Percentiles rank a stretch among this genome's conserved stretches.
Evolutionary conservation across 1,284 basidiomycete genomes (phyloP).

Genomic region (Ustilago bromivora): DNA sequence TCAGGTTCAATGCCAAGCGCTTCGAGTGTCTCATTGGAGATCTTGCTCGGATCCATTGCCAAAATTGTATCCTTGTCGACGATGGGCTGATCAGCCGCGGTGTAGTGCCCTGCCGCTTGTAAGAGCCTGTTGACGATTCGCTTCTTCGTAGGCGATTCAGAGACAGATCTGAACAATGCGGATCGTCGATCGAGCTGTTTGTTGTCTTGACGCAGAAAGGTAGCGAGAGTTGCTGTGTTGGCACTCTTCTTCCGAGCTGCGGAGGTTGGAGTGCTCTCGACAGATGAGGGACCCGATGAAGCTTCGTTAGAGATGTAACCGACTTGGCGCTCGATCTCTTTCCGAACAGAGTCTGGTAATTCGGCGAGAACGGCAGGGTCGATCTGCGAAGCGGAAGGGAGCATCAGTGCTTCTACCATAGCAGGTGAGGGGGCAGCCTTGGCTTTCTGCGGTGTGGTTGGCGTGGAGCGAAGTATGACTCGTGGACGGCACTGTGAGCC

Average conservation of each 20-base stretch:
- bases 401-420: slow-evolving; percentile 39
- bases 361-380: slow-evolving; percentile 62
- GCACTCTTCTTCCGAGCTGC: slow-evolving; percentile 21
- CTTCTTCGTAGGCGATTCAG: slow-evolving; percentile 43
- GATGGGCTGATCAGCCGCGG: slow-evolving; percentile 21
- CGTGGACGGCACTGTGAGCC: slow-evolving; percentile 24
- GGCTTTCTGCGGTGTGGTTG: slow-evolving; percentile 42
- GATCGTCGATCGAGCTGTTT: slow-evolving; percentile 9
- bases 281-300: slow-evolving; percentile 23
- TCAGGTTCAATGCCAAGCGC: slow-evolving; percentile 58
- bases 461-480: slow-evolving; percentile 40
- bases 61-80: slow-evolving; percentile 33
- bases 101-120: slow-evolving; percentile 14
- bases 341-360: slow-evolving; percentile 56
- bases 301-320: slow-evolving; percentile 19
- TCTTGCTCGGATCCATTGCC: slow-evolving; percentile 41
- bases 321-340: slow-evolving; percentile 58
- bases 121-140: slow-evolving; percentile 30
- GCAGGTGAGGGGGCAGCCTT: slow-evolving; percentile 32
- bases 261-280: slow-evolving; percentile 36
- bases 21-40: slow-evolving; percentile 25
- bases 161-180: slow-evolving; percentile 32
- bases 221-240: slow-evolving; percentile 17
- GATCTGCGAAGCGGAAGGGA: slow-evolving; percentile 63
- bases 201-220: slow-evolving; percentile 18